Conservation (phyloP, 164 flowering plant species). For the Berberis thunbergii region DNA sequence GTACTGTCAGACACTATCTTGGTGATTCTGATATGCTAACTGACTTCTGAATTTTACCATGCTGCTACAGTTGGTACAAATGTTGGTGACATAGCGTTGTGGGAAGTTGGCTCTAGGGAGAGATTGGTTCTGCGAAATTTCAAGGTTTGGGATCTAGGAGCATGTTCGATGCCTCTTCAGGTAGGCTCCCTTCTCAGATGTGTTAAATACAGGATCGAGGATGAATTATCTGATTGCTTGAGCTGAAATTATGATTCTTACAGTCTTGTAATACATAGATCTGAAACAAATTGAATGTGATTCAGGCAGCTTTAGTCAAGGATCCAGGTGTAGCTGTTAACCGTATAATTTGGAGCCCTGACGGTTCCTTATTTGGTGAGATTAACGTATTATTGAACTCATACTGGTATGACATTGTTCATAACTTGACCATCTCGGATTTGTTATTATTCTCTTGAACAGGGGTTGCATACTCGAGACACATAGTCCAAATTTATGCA, state of each 20-base stretch:
- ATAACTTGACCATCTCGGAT: not conserved
- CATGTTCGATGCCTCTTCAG: constrained; percentile 45
- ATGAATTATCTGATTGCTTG: too few relatives aligned
- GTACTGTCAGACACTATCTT: too few relatives aligned
- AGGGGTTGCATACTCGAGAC: constrained; percentile 75
- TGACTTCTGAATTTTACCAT: not conserved
- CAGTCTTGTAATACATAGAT: too few relatives aligned
- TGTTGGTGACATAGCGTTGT: constrained; percentile 43
- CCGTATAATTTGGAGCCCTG: constrained; percentile 62
- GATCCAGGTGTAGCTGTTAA: constrained; percentile 43
- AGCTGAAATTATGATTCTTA: too few relatives aligned
- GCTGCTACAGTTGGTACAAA: constrained; percentile 47
- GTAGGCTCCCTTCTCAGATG: constrained; percentile 15
- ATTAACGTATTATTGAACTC: not conserved
- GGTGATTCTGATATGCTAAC: too few relatives aligned
- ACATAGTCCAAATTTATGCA: constrained; percentile 58
- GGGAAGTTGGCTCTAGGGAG: constrained; percentile 45
- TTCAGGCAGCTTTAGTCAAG: constrained; percentile 41
- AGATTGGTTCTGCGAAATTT: constrained; percentile 34
- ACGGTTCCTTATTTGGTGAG: constrained; percentile 59
- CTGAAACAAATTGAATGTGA: constrained; percentile 5
- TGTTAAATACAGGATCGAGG: not conserved
- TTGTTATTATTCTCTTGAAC: constrained; percentile 1
- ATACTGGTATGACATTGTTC: not conserved
- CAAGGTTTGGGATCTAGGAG: constrained; percentile 51